Evolutionary conservation across 768 basidiomycete genomes (phyloP).

Genomic region (Exsudoporus frostii): DNA sequence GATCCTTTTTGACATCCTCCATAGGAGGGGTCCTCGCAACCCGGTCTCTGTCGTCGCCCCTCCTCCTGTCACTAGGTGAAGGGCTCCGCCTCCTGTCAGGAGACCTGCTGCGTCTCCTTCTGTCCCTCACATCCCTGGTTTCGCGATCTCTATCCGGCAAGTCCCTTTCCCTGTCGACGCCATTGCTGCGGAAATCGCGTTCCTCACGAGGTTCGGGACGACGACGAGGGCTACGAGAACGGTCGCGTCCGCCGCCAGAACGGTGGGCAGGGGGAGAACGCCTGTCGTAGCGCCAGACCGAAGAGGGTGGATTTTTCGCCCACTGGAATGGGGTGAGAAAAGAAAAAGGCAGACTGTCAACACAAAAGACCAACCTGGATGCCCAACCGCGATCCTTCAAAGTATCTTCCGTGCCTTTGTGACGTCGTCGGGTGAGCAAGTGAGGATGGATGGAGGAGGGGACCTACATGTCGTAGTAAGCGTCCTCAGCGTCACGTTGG

Average conservation of each 20-base stretch:
- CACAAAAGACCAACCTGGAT: slow-evolving; percentile 53
- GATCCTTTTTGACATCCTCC: slow-evolving; percentile 40
- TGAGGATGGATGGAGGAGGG: neutral
- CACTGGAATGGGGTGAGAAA: slow-evolving; percentile 43
- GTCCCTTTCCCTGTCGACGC: slow-evolving; percentile 36
- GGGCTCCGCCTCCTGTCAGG: slow-evolving; percentile 46
- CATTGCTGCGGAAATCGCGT: slow-evolving; percentile 37
- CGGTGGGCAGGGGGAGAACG: slow-evolving; percentile 44
- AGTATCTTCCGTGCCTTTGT: slow-evolving; percentile 68
- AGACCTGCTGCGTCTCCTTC: slow-evolving; percentile 48
- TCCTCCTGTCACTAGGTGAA: slow-evolving; percentile 39
- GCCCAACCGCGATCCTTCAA: slow-evolving; percentile 71
- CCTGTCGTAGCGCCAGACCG: slow-evolving; percentile 77
- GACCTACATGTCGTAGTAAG: slow-evolving; percentile 78
- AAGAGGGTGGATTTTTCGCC: slow-evolving; percentile 80
- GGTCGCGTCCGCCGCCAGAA: slow-evolving; percentile 39
- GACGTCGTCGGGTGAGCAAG: slow-evolving; percentile 10
- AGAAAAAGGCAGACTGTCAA: neutral
- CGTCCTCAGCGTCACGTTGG: slow-evolving; percentile 75
- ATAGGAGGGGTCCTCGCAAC: slow-evolving; percentile 48
- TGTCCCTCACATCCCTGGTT: slow-evolving; percentile 43
- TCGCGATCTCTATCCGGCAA: slow-evolving; percentile 30
- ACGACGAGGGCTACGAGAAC: slow-evolving; percentile 55
- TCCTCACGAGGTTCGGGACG: slow-evolving; percentile 37
- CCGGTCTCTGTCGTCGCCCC: slow-evolving; percentile 47